A percentile compares a stretch with the other conserved stretches of the same genome.
Conservation (phyloP, 352 stramenopile genomes). For the Chrysophaeum taylorii region DNA sequence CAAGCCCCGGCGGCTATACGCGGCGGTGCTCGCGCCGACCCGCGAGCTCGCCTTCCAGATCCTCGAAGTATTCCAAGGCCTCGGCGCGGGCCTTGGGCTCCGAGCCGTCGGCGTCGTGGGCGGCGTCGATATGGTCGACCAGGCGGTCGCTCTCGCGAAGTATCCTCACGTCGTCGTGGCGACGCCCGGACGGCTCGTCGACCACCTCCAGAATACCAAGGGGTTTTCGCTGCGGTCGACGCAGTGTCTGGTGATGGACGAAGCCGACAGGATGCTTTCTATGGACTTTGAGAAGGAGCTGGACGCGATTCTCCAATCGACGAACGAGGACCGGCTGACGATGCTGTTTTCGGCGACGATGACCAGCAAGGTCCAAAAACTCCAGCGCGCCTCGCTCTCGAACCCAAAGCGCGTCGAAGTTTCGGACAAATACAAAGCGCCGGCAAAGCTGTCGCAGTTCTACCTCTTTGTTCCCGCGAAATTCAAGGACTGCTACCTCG, state of each 20-base stretch:
- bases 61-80: slow-evolving; percentile 78
- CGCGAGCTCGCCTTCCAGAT: slow-evolving; percentile 91
- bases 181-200: slow-evolving; percentile 77
- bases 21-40: slow-evolving; percentile 74
- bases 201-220: slow-evolving; percentile 91
- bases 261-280: slow-evolving; percentile 84
- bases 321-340: slow-evolving; percentile 79
- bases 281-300: slow-evolving; percentile 98
- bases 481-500: slow-evolving; percentile 98
- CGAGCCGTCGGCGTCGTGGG: slow-evolving; percentile 80
- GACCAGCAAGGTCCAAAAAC: slow-evolving; percentile 95
- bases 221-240: slow-evolving; percentile 77
- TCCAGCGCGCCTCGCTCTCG: slow-evolving; percentile 89
- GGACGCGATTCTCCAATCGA: slow-evolving; percentile 92
- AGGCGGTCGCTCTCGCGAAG: slow-evolving; percentile 88
- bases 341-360: slow-evolving; percentile 98
- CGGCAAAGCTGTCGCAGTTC: slow-evolving; percentile 91
- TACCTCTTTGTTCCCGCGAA: slow-evolving; percentile 98
- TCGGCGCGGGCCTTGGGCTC: slow-evolving; percentile 76
- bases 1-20: slow-evolving; percentile 72
- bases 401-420: slow-evolving; percentile 94
- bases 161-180: slow-evolving; percentile 90
- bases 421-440: slow-evolving; percentile 92
- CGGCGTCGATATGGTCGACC: slow-evolving; percentile 91
- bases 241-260: slow-evolving; percentile 81